phyloP scores from a whole-genome alignment of 1,284 basidiomycete species.

The Tilletia caries region DNA sequence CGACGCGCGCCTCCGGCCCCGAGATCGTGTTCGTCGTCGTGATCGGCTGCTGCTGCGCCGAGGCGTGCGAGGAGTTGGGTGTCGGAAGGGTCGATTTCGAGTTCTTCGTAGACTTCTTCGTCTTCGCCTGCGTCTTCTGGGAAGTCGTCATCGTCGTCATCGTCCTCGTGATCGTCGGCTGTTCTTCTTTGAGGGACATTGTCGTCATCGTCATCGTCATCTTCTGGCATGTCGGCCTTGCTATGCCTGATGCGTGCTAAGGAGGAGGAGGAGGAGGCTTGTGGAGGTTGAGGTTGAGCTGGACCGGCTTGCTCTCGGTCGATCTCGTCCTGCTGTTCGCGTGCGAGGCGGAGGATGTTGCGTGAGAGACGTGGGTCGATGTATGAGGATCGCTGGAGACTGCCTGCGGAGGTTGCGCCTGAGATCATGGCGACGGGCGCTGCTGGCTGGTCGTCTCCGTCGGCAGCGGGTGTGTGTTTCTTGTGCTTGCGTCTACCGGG shows the following conservation, averaged over 20 bases:
- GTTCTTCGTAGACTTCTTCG: conserved; percentile 42
- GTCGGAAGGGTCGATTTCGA: conserved; percentile 50
- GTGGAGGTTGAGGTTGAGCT: too few species aligned
- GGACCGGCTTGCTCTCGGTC: conserved; percentile 46
- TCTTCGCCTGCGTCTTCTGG: conserved; percentile 38
- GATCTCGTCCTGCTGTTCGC: conserved; percentile 84
- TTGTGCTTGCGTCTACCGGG: conserved; percentile 32
- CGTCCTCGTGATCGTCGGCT: conserved; percentile 44
- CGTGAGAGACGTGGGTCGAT: conserved; percentile 67
- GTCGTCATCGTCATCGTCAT: conserved; percentile 48
- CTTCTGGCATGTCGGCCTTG: conserved; percentile 59
- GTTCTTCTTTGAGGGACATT: conserved; percentile 4
- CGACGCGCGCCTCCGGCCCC: neutral
- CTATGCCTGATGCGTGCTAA: conserved; percentile 1
- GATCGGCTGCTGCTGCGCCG: conserved; percentile 32
- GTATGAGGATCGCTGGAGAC: conserved; percentile 19
- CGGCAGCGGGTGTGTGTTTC: conserved; percentile 16
- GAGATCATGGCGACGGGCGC: conserved; percentile 27
- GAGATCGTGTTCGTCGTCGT: conserved; percentile 14
- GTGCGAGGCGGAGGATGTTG: conserved; percentile 86
- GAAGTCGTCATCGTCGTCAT: conserved; percentile 36
- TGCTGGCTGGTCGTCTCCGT: conserved; percentile 26
- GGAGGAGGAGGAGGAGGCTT: conserved; percentile 16
- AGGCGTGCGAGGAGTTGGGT: conserved; percentile 45
- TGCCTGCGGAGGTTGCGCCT: conserved; percentile 31